phyloP scores from a whole-genome alignment of 208 protist genomes.

The Leptomonas pyrrhocoris region DNA sequence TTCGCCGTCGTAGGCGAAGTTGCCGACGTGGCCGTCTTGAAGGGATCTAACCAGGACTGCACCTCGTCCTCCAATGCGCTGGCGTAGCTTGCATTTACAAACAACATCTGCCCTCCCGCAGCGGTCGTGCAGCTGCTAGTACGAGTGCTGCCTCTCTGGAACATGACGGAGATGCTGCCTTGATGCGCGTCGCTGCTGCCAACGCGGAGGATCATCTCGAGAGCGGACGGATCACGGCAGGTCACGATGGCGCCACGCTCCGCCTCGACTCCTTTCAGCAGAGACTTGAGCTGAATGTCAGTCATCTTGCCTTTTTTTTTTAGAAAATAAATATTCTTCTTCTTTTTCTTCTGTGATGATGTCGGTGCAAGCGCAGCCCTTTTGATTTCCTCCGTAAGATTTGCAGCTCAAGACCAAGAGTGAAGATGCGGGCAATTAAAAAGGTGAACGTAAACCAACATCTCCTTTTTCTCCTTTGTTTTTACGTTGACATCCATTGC shows the following conservation, averaged over 20 bases:
- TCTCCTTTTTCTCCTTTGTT: too few species aligned
- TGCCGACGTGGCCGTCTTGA: slow-evolving; percentile 9
- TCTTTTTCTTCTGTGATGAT: too few species aligned
- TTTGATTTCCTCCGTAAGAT: too few species aligned
- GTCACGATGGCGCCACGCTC: slow-evolving; percentile 36
- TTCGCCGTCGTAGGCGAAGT: slow-evolving; percentile 5
- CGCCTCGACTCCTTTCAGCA: slow-evolving; percentile 25
- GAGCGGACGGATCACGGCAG: slow-evolving; percentile 37
- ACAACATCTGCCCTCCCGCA: slow-evolving; percentile 19
- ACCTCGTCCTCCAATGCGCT: slow-evolving; percentile 25
- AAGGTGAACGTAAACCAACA: too few species aligned
- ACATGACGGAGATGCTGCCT: slow-evolving; percentile 28
- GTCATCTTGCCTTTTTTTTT: slow-evolving; percentile 23
- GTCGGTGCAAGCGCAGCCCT: too few species aligned
- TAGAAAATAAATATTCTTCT: neutral
- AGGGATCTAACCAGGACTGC: slow-evolving; percentile 35
- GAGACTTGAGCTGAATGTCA: slow-evolving; percentile 8
- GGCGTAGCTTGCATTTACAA: slow-evolving; percentile 24
- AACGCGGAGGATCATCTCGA: slow-evolving; percentile 41
- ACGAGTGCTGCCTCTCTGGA: slow-evolving; percentile 16
- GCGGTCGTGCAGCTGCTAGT: too few species aligned
- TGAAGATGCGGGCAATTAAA: neutral
- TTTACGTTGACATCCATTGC: too few species aligned
- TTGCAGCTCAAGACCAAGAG: neutral
- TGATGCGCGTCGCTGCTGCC: slow-evolving; percentile 24